Evolutionary conservation across 306 rosid genomes (phyloP).

Genomic region (Rubus parviflorus): DNA sequence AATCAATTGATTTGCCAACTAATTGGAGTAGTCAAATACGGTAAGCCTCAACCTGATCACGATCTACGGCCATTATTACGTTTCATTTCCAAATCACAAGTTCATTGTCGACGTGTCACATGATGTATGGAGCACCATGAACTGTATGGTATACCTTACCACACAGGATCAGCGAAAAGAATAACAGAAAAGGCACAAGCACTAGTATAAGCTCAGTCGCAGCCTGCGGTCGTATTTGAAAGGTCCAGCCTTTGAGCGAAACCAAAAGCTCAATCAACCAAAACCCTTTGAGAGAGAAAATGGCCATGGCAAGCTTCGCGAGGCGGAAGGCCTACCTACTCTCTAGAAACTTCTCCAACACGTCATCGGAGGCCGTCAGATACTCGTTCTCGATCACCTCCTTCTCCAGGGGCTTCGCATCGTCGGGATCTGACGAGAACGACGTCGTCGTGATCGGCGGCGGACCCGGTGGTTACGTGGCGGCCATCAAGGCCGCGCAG

Average conservation of each 20-base stretch:
- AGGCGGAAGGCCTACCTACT: slow-evolving; percentile 69
- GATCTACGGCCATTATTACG: not conserved
- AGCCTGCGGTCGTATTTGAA: not conserved
- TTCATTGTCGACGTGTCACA: slow-evolving; percentile 1
- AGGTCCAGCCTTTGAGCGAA: not conserved
- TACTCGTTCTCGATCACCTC: slow-evolving; percentile 46
- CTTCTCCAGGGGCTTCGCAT: slow-evolving; percentile 67
- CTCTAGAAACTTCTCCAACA: slow-evolving; percentile 40
- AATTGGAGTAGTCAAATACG: not conserved
- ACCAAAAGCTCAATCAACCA: not conserved
- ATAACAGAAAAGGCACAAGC: no score
- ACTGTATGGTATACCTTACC: not conserved
- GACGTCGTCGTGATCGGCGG: slow-evolving; percentile 98
- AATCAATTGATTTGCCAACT: not conserved
- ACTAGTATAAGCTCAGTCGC: no score
- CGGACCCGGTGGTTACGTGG: slow-evolving; percentile 98
- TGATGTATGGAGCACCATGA: not conserved
- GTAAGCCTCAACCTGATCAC: not conserved
- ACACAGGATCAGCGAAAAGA: not conserved
- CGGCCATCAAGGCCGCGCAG: slow-evolving; percentile 98
- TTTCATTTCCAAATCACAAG: not conserved
- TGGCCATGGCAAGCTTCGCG: slow-evolving; percentile 84
- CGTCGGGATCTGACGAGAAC: slow-evolving; percentile 83
- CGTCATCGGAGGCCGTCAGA: slow-evolving; percentile 43
- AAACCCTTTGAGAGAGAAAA: not conserved